Percentiles rank a stretch among this genome's conserved stretches.
phyloP scores from a whole-genome alignment of 2,329 filamentous ascomycete species.

The Bipolaris zeicola region DNA sequence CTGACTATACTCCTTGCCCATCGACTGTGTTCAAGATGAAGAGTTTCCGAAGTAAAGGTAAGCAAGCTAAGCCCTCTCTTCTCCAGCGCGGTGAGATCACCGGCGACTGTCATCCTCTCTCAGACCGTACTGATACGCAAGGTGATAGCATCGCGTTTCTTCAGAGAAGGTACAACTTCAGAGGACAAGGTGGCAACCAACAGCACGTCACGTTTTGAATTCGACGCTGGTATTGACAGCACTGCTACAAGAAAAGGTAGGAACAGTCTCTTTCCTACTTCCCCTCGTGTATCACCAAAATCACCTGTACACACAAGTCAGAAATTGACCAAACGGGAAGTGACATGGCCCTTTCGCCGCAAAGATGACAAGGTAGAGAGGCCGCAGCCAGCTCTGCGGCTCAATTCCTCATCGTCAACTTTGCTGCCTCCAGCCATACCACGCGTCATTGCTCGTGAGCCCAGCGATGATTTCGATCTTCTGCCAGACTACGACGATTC shows the following conservation, averaged over 20 bases:
- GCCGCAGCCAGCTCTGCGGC: constrained; percentile 3
- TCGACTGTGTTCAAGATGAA: constrained; percentile 19
- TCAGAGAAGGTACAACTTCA: constrained; percentile 21
- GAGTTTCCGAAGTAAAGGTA: constrained; percentile 28
- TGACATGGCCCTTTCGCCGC: constrained; percentile 19
- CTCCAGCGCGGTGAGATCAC: neutral
- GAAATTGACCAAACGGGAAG: constrained; percentile 10
- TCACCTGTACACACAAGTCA: too few relatives aligned
- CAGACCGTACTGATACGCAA: neutral
- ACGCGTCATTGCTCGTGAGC: neutral
- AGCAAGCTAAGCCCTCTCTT: neutral
- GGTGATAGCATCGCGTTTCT: constrained; percentile 27
- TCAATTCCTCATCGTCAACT: constrained; percentile 5
- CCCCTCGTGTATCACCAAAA: neutral
- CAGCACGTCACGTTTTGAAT: constrained; percentile 5
- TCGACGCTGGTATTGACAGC: constrained; percentile 24
- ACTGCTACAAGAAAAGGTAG: constrained; percentile 23
- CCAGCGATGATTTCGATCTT: neutral
- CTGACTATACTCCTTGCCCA: neutral
- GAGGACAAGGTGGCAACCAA: constrained; percentile 24
- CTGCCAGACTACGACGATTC: neutral
- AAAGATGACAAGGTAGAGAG: constrained; percentile 14
- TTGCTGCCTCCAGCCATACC: neutral
- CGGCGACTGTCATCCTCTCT: neutral
- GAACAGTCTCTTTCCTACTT: neutral